Evolutionary conservation across 2,329 filamentous ascomycete species (phyloP).

Genomic region (Fusarium buharicum): DNA sequence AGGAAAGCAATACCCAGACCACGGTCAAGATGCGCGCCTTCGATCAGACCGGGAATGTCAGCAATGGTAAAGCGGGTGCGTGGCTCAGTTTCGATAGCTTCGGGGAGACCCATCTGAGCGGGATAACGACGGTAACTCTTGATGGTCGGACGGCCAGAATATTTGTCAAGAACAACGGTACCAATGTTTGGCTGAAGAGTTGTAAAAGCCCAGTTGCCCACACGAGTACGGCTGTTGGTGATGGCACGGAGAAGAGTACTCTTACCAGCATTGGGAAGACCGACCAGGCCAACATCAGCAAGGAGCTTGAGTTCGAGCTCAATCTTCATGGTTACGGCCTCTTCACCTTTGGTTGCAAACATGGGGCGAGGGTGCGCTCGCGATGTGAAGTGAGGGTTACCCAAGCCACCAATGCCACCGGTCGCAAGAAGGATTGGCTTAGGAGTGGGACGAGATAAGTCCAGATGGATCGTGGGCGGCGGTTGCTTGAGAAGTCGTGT

Average conservation of each 20-base stretch:
- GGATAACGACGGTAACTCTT: conserved; percentile 51
- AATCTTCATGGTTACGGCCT: conserved; percentile 79
- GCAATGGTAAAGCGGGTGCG: conserved; percentile 90
- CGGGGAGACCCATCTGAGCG: conserved; percentile 52
- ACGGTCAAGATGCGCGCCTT: conserved; percentile 90
- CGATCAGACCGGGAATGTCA: conserved; percentile 93
- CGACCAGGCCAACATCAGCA: conserved; percentile 93
- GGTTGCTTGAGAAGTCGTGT: conserved; percentile 73
- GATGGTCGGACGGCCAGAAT: conserved; percentile 76
- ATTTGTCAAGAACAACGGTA: conserved; percentile 90
- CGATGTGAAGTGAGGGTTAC: conserved; percentile 92
- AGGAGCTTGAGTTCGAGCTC: conserved; percentile 94
- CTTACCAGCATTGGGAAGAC: conserved; percentile 95
- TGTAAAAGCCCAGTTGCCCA: conserved; percentile 97
- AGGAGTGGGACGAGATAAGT: conserved; percentile 80
- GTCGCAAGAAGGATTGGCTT: conserved; percentile 86
- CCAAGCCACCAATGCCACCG: conserved; percentile 88
- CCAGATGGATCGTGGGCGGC: conserved; percentile 75
- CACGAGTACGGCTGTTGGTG: conserved; percentile 86
- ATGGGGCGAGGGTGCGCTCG: conserved; percentile 79
- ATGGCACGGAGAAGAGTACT: conserved; percentile 89
- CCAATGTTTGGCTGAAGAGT: conserved; percentile 95
- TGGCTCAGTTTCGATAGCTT: conserved; percentile 60
- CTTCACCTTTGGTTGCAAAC: conserved; percentile 88
- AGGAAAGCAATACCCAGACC: conserved; percentile 92